Evolutionary conservation across 192 early-diverging fungal genomes (phyloP).

Genomic region (Geranomyces variabilis): DNA sequence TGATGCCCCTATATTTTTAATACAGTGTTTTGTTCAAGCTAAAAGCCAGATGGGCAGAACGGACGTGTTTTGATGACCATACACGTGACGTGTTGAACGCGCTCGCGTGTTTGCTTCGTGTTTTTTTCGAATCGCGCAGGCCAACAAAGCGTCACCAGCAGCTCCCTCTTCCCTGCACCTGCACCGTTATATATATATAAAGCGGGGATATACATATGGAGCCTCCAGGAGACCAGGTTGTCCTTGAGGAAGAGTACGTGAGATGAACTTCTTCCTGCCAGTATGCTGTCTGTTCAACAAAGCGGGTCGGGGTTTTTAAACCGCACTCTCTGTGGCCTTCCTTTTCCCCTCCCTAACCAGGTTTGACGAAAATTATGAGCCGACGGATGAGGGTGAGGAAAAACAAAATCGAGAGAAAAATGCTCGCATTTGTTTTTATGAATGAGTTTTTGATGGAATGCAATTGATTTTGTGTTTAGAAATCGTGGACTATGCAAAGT

Average conservation of each 20-base stretch:
- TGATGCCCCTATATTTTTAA: too few relatives aligned
- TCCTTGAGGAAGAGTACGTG: constrained; percentile 54
- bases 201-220: too few relatives aligned
- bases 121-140: too few relatives aligned
- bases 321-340: not conserved
- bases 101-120: too few relatives aligned
- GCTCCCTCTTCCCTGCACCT: too few relatives aligned
- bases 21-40: too few relatives aligned
- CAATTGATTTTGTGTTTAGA: constrained; percentile 38
- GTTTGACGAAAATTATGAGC: constrained; percentile 68
- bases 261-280: not conserved
- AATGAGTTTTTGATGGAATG: constrained; percentile 64
- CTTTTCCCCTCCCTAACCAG: constrained; percentile 19
- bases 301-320: not conserved
- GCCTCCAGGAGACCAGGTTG: not conserved
- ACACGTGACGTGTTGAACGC: too few relatives aligned
- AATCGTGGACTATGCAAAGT: constrained; percentile 64
- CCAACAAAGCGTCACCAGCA: too few relatives aligned
- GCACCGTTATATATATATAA: too few relatives aligned
- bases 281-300: too few relatives aligned
- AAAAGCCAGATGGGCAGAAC: too few relatives aligned
- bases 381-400: constrained; percentile 54
- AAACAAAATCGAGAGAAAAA: not conserved
- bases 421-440: constrained; percentile 21
- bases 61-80: too few relatives aligned